Percentiles rank a stretch among this genome's conserved stretches.
Conservation (phyloP, 192 early-diverging fungal species). For the Chytriomyces confervae region DNA sequence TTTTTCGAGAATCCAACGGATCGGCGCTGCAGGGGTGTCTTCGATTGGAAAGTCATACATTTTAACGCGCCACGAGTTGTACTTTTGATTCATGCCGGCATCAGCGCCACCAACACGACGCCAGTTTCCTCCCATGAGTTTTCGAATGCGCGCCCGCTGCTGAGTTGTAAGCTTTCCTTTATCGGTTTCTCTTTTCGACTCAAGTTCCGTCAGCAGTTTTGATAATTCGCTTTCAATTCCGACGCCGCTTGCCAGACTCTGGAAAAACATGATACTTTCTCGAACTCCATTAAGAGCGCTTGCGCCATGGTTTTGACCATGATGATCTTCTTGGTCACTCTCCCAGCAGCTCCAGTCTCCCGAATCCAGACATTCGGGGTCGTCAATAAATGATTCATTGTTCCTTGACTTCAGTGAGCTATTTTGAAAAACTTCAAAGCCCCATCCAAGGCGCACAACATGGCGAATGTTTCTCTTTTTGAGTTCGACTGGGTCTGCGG, state of each 20-base stretch:
- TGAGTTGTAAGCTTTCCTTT: neutral
- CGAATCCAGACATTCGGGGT: neutral
- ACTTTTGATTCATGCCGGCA: neutral
- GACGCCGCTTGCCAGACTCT: slow-evolving; percentile 11
- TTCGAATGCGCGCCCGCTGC: neutral
- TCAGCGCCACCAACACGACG: slow-evolving; percentile 1
- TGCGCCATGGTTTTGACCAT: neutral
- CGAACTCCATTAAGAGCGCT: neutral
- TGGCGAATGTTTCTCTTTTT: slow-evolving; percentile 39
- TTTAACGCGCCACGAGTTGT: neutral
- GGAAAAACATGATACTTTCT: slow-evolving; percentile 20
- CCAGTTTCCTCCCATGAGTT: neutral
- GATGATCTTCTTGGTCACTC: neutral
- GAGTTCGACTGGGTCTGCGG: slow-evolving; percentile 28
- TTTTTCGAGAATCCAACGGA: slow-evolving; percentile 50
- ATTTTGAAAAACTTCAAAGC: slow-evolving; percentile 34
- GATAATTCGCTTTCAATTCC: slow-evolving; percentile 17
- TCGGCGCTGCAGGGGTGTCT: slow-evolving; percentile 47
- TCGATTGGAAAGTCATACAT: slow-evolving; percentile 53
- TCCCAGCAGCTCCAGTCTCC: slow-evolving; percentile 23
- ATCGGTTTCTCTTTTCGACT: neutral
- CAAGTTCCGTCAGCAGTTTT: slow-evolving; percentile 2
- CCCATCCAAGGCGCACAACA: slow-evolving; percentile 52
- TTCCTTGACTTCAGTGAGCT: neutral
- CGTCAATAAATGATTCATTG: neutral